Percentiles rank a stretch among this genome's conserved stretches.
phyloP scores from a whole-genome alignment of 345 rosid genomes.

The Gynandropsis gynandra region DNA sequence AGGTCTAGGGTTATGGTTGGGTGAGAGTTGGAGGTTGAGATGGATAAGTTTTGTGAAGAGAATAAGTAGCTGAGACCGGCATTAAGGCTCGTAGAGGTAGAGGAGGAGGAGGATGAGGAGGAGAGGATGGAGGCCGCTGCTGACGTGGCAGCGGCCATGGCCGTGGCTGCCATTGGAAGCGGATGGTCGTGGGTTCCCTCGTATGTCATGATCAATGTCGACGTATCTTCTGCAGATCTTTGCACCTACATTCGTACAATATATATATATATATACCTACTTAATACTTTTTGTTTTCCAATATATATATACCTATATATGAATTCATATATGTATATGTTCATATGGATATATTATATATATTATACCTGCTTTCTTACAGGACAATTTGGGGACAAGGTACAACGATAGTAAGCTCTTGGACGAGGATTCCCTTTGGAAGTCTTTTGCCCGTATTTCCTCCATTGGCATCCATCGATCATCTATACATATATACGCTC shows the following conservation, averaged over 20 bases:
- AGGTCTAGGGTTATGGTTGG: too few relatives aligned
- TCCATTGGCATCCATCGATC: constrained; percentile 92
- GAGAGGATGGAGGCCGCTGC: constrained; percentile 37
- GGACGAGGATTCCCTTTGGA: constrained; percentile 92
- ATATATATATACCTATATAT: too few relatives aligned
- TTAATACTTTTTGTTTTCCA: too few relatives aligned
- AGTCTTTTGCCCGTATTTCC: constrained; percentile 90
- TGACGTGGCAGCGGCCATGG: constrained; percentile 38
- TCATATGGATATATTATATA: neutral
- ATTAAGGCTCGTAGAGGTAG: constrained; percentile 18
- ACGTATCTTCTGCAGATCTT: constrained; percentile 31
- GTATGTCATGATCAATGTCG: constrained; percentile 31
- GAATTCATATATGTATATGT: too few relatives aligned
- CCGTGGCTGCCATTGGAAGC: constrained; percentile 34
- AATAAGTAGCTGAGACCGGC: constrained; percentile 16
- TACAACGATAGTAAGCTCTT: constrained; percentile 91
- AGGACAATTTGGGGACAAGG: constrained; percentile 52
- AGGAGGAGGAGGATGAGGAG: constrained; percentile 28
- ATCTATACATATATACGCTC: constrained; percentile 36
- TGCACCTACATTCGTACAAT: constrained; percentile 26
- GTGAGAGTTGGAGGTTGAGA: too few relatives aligned
- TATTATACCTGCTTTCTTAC: constrained; percentile 78
- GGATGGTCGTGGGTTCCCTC: constrained; percentile 43
- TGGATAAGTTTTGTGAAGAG: too few relatives aligned
- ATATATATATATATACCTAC: neutral